These are phyloP conservation scores for Irpex lacteus DNA, from an alignment of 1,284 basidiomycete species.

Conservation along the genomic window DNA sequence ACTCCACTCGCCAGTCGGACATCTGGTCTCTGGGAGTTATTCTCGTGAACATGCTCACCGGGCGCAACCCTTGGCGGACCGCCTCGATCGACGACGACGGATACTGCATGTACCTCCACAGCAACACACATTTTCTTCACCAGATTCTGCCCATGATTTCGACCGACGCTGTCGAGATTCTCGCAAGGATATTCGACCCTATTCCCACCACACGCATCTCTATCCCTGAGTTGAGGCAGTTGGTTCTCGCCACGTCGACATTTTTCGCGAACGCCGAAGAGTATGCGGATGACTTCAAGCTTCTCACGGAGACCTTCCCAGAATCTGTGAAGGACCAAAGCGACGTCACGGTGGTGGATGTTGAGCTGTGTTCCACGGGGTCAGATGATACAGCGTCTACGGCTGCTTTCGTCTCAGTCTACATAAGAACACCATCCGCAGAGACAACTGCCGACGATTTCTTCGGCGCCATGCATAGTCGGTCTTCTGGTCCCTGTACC, in stretches of 20 bases:
- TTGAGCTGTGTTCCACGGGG: background rate
- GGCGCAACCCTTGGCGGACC: conserved; percentile 67
- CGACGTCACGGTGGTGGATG: background rate
- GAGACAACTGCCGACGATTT: background rate
- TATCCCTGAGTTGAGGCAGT: conserved; percentile 23
- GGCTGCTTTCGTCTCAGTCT: background rate
- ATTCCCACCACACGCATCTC: conserved; percentile 24
- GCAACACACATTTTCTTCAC: conserved; percentile 42
- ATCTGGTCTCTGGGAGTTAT: conserved; percentile 72
- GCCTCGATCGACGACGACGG: conserved; percentile 51
- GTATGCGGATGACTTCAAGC: background rate
- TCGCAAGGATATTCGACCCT: conserved; percentile 28
- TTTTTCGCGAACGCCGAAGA: conserved; percentile 22
- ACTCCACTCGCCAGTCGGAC: conserved; percentile 57
- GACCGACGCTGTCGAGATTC: conserved; percentile 32
- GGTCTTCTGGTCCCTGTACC: background rate
- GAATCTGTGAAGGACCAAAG: background rate
- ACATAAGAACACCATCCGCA: background rate
- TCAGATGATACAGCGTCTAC: background rate
- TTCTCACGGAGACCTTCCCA: background rate
- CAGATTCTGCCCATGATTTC: conserved; percentile 47
- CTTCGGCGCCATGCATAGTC: background rate
- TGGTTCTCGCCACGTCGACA: conserved; percentile 22
- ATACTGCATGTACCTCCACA: conserved; percentile 47
- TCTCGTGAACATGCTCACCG: conserved; percentile 65